Evolutionary conservation across 306 rosid genomes (phyloP), one percentile per base, ranked within the genome.

Genomic region (Fagus sylvatica): DNA sequence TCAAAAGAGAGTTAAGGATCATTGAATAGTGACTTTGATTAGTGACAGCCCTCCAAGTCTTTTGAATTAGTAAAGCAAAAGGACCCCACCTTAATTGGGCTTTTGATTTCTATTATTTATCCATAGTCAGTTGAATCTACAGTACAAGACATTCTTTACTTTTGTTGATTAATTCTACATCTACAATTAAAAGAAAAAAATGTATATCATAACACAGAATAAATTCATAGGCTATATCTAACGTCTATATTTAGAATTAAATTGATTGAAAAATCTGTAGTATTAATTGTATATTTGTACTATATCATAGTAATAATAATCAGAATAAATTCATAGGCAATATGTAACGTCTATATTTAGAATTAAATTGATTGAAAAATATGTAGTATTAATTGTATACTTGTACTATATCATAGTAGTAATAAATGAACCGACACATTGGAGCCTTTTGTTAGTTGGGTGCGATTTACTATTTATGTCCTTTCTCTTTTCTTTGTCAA

Each of bases 71-170:
- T 40, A 75, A 10, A 37, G 55, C 59, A 78, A 22, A 48, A 3
- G 49, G 72, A 61, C 72, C 83, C 84, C 81, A 81, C 85, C 77
- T 41, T 60, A 16, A 79, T 84, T 54, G 41, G 65, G n/a, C 5
- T 72, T 22, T 61, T 81, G 32, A 76, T 86, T 51, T 54, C 53
- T 30, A 5, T 12, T 49, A 75, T n/a, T n/a, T n/a, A n/a, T n/a
- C n/a, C n/a, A n/a, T n/a, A n/a, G n/a, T n/a, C n/a, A n/a, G n/a
- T n/a, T 69, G 67, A 71, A 64, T 53, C 13, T 66, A 48, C 46
- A 41, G 43, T 48, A 66, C 64, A 54, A 33, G 17, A 11, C n/a
- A 40, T 40, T 10, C 30, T 79, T 64, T 78, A 32, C n/a, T 55
- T 71, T 22, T 53, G 4, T 30, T 70, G 49, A 48, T 78, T 49